A percentile compares a stretch with the other conserved stretches of the same genome.
These are phyloP conservation scores for Neonectria faginata DNA, from an alignment of 2,329 filamentous ascomycete genomes.

Conservation along the genomic window DNA sequence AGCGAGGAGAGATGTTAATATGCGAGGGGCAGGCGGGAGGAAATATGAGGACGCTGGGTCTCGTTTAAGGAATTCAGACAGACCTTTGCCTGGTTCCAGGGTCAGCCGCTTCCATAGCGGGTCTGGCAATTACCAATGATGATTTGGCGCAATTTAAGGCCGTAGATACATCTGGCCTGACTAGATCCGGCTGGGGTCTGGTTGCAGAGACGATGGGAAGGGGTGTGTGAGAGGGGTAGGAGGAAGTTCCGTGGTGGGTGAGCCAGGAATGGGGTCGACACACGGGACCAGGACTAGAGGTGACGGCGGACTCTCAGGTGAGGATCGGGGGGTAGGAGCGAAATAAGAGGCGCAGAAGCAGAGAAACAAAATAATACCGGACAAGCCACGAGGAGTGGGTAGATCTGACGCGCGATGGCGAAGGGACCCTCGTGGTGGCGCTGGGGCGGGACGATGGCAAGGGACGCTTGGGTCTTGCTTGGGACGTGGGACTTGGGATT, in stretches of 20 bases:
- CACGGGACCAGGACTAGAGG: constrained; percentile 45
- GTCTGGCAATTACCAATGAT: constrained; percentile 51
- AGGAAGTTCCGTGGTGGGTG: constrained; percentile 39
- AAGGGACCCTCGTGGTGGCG: constrained; percentile 52
- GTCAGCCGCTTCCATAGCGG: constrained; percentile 56
- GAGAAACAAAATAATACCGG: constrained; percentile 42
- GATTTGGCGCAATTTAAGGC: constrained; percentile 52
- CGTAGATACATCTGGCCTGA: constrained; percentile 54
- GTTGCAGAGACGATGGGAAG: constrained; percentile 34
- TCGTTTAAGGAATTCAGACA: constrained; percentile 47
- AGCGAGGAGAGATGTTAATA: constrained; percentile 43
- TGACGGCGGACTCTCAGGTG: constrained; percentile 46
- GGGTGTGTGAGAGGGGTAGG: constrained; percentile 38
- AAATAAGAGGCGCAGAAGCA: constrained; percentile 41
- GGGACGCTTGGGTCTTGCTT: constrained; percentile 38
- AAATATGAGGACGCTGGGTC: constrained; percentile 38
- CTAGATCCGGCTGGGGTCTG: constrained; percentile 46
- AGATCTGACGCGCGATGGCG: constrained; percentile 51
- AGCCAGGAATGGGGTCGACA: constrained; percentile 46
- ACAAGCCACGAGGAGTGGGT: constrained; percentile 40
- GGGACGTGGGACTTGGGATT: constrained; percentile 35
- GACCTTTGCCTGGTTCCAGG: constrained; percentile 54
- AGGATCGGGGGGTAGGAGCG: constrained; percentile 43
- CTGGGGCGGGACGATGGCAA: constrained; percentile 46
- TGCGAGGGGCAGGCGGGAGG: constrained; percentile 42